Conservation (phyloP, 805 yeast genomes). For the Myxozyma geophila region DNA sequence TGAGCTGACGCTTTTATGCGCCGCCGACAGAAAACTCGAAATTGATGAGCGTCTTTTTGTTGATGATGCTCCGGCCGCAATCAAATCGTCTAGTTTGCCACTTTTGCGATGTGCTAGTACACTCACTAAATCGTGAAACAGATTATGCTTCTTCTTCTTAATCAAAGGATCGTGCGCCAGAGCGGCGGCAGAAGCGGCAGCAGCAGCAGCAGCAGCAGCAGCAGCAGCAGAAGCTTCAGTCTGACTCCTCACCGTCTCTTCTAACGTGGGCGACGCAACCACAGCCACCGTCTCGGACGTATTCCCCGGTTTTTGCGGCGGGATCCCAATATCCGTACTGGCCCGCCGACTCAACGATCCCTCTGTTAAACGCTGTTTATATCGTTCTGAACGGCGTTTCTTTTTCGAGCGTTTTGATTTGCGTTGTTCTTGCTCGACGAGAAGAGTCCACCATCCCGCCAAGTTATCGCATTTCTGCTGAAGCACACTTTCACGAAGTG, state of each 20-base stretch:
- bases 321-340: conserved; percentile 6
- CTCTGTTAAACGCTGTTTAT: conserved; percentile 14
- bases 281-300: not conserved
- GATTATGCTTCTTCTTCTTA: not conserved
- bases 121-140: conserved; percentile 7
- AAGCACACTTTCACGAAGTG: conserved; percentile 60
- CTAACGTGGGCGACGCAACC: not conserved
- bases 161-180: not conserved
- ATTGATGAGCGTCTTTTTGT: conserved; percentile 10
- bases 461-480: conserved; percentile 69
- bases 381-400: conserved; percentile 8
- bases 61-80: not conserved
- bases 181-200: not conserved
- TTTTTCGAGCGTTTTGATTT: conserved; percentile 7
- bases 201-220: not conserved
- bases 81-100: not conserved
- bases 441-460: conserved; percentile 74
- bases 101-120: not conserved
- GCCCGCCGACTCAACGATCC: conserved; percentile 12
- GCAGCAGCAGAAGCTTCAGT: not conserved
- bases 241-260: conserved; percentile 1
- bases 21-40: conserved; percentile 7
- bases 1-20: conserved; percentile 1
- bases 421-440: conserved; percentile 51
- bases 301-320: conserved; percentile 11